Base-by-base conservation (phyloP, 257 asterid genomes). In the Solanum medicagineum region DNA sequence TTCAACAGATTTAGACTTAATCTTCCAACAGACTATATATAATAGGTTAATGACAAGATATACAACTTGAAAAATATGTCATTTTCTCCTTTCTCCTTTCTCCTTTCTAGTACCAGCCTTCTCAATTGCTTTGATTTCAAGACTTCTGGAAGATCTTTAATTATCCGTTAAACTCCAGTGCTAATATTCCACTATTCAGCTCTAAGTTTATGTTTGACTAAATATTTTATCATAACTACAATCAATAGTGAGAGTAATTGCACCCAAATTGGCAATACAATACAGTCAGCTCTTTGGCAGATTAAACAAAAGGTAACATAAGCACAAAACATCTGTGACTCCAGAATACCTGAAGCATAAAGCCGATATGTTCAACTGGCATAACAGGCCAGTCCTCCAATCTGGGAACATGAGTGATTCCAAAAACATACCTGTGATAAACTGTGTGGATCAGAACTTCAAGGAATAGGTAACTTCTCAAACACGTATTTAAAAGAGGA, bases 331-430 rank as follows among this genome's bases (percentile, higher is more conserved):
- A 79, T 24, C 12, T 29, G 10, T 24, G 81, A 53, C 42, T 81
- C 42, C 13, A 17, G 66, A 45, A 73, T 73, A 94, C 99, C 97
- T 96, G 99, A 85, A 96, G 98, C 92, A 93, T 84, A 85, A 96
- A 96, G 68, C 99, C 99, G 65, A 94, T 91, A 90, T 86, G 95
- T 88, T 96, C 99, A 60, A 94, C 99, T 0, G 98, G 99, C 99
- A 96, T 96, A 77, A 96, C 98, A 51, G 99, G 99, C 98, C 98
- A 96, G 91, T 96, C 99, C 89, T 96, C 99, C 90, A 94, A 82
- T 36, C 99, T 93, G 77, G 99, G 98, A 83, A 94, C 99, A 85
- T 94, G 99, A 3, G 99, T 96, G 89, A 96, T 93, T 86, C 99
- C 99, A 73, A 96, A 96, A 24, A 94, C 93, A 83, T 96, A 96